phyloP scores from a whole-genome alignment of 164 flowering plant genomes.

The Umbellularia californica region DNA sequence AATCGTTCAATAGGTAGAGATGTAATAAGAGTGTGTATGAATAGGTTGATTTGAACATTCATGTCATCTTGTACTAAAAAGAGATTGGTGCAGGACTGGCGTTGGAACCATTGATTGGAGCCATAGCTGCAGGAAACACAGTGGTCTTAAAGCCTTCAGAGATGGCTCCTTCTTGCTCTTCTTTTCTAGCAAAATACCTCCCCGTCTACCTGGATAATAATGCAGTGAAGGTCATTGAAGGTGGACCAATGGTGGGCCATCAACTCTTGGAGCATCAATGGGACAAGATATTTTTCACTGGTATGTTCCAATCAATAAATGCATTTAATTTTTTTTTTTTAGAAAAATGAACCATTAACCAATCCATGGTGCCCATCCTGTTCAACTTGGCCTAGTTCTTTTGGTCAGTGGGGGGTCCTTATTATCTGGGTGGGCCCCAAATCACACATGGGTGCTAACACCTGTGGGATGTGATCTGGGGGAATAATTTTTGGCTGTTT shows the following conservation, averaged over 20 bases:
- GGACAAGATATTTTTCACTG: slow-evolving; percentile 97
- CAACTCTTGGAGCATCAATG: slow-evolving; percentile 57
- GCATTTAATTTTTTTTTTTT: background rate
- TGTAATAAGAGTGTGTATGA: too few relatives aligned
- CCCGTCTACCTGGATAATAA: slow-evolving; percentile 60
- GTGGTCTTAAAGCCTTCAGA: slow-evolving; percentile 86
- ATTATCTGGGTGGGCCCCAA: too few relatives aligned
- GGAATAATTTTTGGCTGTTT: too few relatives aligned
- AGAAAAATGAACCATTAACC: background rate
- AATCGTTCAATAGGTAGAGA: too few relatives aligned
- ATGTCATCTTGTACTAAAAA: too few relatives aligned
- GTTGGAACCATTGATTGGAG: slow-evolving; percentile 88
- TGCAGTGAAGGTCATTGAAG: slow-evolving; percentile 66
- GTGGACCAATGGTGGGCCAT: slow-evolving; percentile 43
- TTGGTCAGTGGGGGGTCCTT: too few relatives aligned
- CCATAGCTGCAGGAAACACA: slow-evolving; percentile 80
- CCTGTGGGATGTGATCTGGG: too few relatives aligned
- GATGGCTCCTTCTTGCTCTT: slow-evolving; percentile 55
- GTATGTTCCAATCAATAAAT: slow-evolving; percentile 20
- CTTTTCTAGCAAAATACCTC: slow-evolving; percentile 48
- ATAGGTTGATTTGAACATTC: too few relatives aligned
- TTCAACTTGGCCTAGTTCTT: too few relatives aligned
- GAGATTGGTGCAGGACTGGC: slow-evolving; percentile 40
- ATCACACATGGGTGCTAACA: too few relatives aligned
- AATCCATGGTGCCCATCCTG: too few relatives aligned